These are phyloP conservation scores for Cystobasidium onofrii DNA, from an alignment of 768 basidiomycete genomes.

Conservation along the genomic window DNA sequence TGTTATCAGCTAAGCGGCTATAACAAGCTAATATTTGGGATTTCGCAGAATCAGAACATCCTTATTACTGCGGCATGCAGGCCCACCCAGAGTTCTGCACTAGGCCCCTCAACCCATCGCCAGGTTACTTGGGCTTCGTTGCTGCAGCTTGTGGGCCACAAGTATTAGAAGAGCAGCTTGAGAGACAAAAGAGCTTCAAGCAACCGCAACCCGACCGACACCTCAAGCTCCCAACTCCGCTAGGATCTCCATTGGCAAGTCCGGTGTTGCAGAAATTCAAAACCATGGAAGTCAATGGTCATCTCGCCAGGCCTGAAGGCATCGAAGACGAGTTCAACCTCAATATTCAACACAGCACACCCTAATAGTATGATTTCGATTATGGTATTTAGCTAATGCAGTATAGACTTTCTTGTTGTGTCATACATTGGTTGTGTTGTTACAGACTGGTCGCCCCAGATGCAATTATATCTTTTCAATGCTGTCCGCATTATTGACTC, in stretches of 20 bases:
- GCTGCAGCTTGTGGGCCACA: conserved; percentile 61
- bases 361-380: background rate
- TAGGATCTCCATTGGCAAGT: conserved; percentile 19
- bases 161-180: conserved; percentile 64
- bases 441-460: too few relatives aligned
- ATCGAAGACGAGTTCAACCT: conserved; percentile 32
- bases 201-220: conserved; percentile 33
- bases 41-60: conserved; percentile 59
- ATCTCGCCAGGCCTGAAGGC: conserved; percentile 26
- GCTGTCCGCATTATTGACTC: too few relatives aligned
- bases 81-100: conserved; percentile 99
- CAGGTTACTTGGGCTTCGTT: conserved; percentile 91
- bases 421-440: background rate
- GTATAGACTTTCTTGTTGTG: background rate
- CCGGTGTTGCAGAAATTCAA: conserved; percentile 27
- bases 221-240: conserved; percentile 12
- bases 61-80: conserved; percentile 86
- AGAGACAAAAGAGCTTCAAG: conserved; percentile 51
- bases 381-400: background rate
- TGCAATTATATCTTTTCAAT: too few relatives aligned
- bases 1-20: background rate
- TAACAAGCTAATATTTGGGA: background rate
- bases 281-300: conserved; percentile 18
- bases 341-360: conserved; percentile 12
- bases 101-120: conserved; percentile 91